These are phyloP conservation scores for Xylariales sp. DNA, from an alignment of 2,329 filamentous ascomycete species.

Conservation along the genomic window DNA sequence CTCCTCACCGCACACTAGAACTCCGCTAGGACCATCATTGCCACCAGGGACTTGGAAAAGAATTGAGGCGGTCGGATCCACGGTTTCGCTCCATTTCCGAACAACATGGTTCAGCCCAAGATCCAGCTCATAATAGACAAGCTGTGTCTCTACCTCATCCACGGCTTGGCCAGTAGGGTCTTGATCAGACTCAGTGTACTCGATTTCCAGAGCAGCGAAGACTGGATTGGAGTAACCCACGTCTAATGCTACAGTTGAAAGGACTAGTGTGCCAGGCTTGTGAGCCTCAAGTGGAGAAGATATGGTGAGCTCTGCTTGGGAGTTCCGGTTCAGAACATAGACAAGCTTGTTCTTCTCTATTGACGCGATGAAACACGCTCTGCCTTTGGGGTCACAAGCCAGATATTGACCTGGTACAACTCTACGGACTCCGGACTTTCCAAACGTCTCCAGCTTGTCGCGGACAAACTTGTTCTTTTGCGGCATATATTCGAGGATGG, in stretches of 20 bases:
- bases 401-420: slow-evolving; percentile 96
- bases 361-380: slow-evolving; percentile 90
- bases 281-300: slow-evolving; percentile 96
- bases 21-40: slow-evolving; percentile 88
- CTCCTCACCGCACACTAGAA: slow-evolving; percentile 90
- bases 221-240: slow-evolving; percentile 97
- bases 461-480: slow-evolving; percentile 83
- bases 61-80: slow-evolving; percentile 83
- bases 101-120: slow-evolving; percentile 96
- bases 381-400: slow-evolving; percentile 89
- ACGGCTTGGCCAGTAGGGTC: slow-evolving; percentile 82
- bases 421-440: slow-evolving; percentile 90
- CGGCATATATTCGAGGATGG: slow-evolving; percentile 87
- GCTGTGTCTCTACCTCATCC: slow-evolving; percentile 77
- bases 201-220: slow-evolving; percentile 90
- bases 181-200: slow-evolving; percentile 87
- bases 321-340: slow-evolving; percentile 94
- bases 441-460: slow-evolving; percentile 94
- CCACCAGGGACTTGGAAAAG: slow-evolving; percentile 96
- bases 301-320: slow-evolving; percentile 91
- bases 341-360: slow-evolving; percentile 99
- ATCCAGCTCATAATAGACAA: slow-evolving; percentile 98
- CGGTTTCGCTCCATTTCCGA: slow-evolving; percentile 90
- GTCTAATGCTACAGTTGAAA: slow-evolving; percentile 82
- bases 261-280: slow-evolving; percentile 85